Base-by-base conservation (phyloP, 116 monocot species). In the Posidonia oceanica region DNA sequence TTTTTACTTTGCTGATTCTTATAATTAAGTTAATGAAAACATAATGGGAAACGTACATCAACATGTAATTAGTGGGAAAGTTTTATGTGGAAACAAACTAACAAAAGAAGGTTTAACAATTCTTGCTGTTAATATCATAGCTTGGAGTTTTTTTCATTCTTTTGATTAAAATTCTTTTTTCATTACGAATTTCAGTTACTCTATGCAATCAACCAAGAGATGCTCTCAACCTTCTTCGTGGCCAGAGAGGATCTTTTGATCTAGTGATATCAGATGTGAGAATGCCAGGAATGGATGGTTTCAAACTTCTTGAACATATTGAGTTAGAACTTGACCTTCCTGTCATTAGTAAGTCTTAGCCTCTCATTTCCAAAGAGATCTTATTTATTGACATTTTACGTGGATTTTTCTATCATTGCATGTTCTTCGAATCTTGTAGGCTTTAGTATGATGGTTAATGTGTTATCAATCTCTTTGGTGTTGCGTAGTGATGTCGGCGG, bases 281-380 rank as follows among this genome's bases (percentile, higher is more conserved):
- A 37, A 72, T 78, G 72, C 72, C 78, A 3, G 68, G 59, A 4
- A 68, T 78, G 52, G 53, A 78, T 39, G 78, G 78, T 3, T 72
- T 72, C 67, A 59, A 72, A 37, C 67, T 78, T 20, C 52, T 78
- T 3, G 48, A 68, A 14, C 39, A 40, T 20, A 68, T 78, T 15
- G 39, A 18, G 2, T 29, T 66, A 10, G 71, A 75, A 51, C 55
- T 75, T 6, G 56, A 80, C 41, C 20, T 75, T 16, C 75, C 79
- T 7, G 75, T 80, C 14, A 61, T 80, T 38, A 66, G 79, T 80
- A 54, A 80, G 78, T 63, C 13, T 53, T 2, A 59, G 1, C 17
- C 29, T 16, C 11, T 69, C 14, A 68, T 38, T 42, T 10, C 29
- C 1, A 29, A 29, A 29, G 29, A 29, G 29, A 29, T 29, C n/a